Base-by-base conservation (phyloP, 345 rosid genomes). In the Viola odorata region DNA sequence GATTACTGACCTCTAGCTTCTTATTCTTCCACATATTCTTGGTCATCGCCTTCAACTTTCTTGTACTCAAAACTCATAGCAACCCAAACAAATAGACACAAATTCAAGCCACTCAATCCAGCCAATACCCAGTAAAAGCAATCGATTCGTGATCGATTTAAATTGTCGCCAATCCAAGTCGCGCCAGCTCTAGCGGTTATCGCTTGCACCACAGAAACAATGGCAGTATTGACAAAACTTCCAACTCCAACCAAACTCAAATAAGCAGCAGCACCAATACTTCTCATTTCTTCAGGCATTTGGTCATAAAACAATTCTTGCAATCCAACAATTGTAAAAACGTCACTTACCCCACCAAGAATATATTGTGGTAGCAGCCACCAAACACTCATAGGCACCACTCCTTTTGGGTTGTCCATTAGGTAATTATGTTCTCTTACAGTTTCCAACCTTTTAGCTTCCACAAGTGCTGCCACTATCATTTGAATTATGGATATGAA, bases 251-350 rank as follows among this genome's bases (percentile, higher is more conserved):
- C 65, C 3, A 85, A 70, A 44, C 90, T 78, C 1, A 89, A 68
- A 50, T 80, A 78, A 0, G 82, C 86, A 0, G 96, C 96, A 1
- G 98, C 98, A 6, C 96, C 98, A 9, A 89, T 45, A 64, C 96
- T 92, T 73, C 98, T 78, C 96, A 87, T 81, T 3, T 57, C 53
- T 48, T 79, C 91, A 0, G 98, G 98, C 88, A 92, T 76, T 66
- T 92, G 91, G 67, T 83, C 91, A 61, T 92, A 92, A 79, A 89
- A 92, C 75, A 92, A 41, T 74, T 89, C 91, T 72, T 87, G 94
- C 64, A 92, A 64, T 16, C 98, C 96, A n/a, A 92, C 80, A 6
- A 92, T 64, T 3, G 85, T 61, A 71, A 92, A 87, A 5, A 75
- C 85, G 40, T 92, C 98, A 1, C 80, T 80, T 1, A 84, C 8